Evolutionary conservation across 148 eudicot species (phyloP).

Genomic region (Agrostemma githago): DNA sequence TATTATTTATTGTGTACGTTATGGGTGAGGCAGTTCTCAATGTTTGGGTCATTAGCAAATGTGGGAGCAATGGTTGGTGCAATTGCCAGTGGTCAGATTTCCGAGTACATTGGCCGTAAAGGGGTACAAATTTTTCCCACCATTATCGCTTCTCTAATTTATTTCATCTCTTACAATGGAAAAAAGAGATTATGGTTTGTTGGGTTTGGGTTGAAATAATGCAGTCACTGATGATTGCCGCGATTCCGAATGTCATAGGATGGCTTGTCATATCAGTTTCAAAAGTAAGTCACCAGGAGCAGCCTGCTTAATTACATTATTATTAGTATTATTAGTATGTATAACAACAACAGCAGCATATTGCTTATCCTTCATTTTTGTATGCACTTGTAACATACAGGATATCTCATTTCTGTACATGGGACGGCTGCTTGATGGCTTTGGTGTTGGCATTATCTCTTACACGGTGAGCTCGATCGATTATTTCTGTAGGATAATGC

Average conservation of each 20-base stretch:
- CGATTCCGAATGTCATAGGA: constrained; percentile 58
- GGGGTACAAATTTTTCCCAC: constrained; percentile 71
- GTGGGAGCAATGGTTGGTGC: constrained; percentile 97
- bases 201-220: constrained; percentile 6
- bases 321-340: no score
- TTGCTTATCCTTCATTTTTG: not conserved
- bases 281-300: constrained; percentile 31
- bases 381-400: constrained; percentile 23
- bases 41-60: constrained; percentile 85
- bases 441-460: constrained; percentile 91
- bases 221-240: constrained; percentile 63
- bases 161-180: not conserved
- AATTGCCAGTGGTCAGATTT: constrained; percentile 79
- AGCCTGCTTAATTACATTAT: no score
- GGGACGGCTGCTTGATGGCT: constrained; percentile 83
- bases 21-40: constrained; percentile 49
- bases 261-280: constrained; percentile 57
- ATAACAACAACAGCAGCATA: not conserved
- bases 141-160: not conserved
- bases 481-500: not conserved
- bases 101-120: constrained; percentile 83
- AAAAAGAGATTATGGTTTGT: not conserved
- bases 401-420: constrained; percentile 77
- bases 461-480: constrained; percentile 49
- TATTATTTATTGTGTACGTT: not conserved